These are phyloP conservation scores for Trichoderma erinaceum DNA, from an alignment of 495 filamentous ascomycete genomes.

Conservation along the genomic window DNA sequence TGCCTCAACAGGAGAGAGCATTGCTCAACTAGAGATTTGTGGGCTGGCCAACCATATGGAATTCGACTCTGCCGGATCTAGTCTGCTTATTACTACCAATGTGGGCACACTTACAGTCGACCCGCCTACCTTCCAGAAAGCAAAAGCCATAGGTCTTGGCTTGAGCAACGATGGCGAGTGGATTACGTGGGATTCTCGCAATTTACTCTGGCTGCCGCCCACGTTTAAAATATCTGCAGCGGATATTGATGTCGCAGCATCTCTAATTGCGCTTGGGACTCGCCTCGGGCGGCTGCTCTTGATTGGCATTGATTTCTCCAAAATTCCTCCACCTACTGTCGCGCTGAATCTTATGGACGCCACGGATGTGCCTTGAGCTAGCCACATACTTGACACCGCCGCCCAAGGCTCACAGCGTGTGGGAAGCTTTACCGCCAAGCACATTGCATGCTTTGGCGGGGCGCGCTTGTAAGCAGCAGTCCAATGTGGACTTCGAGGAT, in stretches of 20 bases:
- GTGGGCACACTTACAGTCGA: neutral
- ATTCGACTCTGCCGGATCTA: neutral
- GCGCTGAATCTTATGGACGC: neutral
- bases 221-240: neutral
- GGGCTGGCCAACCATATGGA: neutral
- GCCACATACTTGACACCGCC: neutral
- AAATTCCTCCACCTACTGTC: neutral
- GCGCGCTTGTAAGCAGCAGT: neutral
- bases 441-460: neutral
- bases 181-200: neutral
- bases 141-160: neutral
- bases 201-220: neutral
- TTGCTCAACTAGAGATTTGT: neutral
- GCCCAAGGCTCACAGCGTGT: no score
- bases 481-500: neutral
- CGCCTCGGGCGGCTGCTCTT: neutral
- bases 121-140: neutral
- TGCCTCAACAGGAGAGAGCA: neutral
- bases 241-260: neutral
- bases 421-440: neutral
- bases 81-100: neutral
- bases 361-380: neutral
- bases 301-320: neutral
- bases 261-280: neutral
- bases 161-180: neutral